Conservation (phyloP, 768 basidiomycete species). For the Mycena crocata region DNA sequence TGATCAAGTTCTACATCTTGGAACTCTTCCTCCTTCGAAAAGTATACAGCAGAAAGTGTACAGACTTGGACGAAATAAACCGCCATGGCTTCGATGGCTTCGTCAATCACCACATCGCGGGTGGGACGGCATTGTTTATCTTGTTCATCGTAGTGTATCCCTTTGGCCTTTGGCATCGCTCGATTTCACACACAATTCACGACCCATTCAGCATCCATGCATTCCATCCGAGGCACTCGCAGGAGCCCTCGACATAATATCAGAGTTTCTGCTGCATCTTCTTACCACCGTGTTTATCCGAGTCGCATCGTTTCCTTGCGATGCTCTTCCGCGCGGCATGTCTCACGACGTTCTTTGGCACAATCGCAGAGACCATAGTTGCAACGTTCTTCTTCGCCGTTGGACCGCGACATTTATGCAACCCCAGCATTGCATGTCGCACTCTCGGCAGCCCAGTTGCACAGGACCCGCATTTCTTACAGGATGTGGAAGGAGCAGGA, state of each 20-base stretch:
- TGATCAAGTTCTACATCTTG: constrained; percentile 18
- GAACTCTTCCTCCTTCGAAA: constrained; percentile 10
- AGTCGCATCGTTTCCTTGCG: constrained; percentile 4
- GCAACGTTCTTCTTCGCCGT: constrained; percentile 9
- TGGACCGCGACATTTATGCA: constrained; percentile 12
- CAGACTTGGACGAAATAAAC: constrained; percentile 10
- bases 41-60: constrained; percentile 12
- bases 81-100: constrained; percentile 12
- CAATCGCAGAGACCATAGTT: constrained; percentile 9
- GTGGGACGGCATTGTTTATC: constrained; percentile 8
- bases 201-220: neutral
- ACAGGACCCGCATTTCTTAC: constrained; percentile 15
- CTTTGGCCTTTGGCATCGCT: constrained; percentile 15
- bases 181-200: constrained; percentile 11
- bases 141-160: constrained; percentile 15
- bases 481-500: constrained; percentile 19
- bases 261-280: constrained; percentile 14
- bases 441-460: constrained; percentile 17
- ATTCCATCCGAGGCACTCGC: neutral
- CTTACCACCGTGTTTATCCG: constrained; percentile 15
- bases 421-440: constrained; percentile 14
- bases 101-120: constrained; percentile 22
- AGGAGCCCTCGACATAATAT: constrained; percentile 21
- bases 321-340: constrained; percentile 15
- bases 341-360: constrained; percentile 10